Percentiles rank a stretch among this genome's conserved stretches.
phyloP scores from a whole-genome alignment of 495 filamentous ascomycete species.

The Xylaria sp. region DNA sequence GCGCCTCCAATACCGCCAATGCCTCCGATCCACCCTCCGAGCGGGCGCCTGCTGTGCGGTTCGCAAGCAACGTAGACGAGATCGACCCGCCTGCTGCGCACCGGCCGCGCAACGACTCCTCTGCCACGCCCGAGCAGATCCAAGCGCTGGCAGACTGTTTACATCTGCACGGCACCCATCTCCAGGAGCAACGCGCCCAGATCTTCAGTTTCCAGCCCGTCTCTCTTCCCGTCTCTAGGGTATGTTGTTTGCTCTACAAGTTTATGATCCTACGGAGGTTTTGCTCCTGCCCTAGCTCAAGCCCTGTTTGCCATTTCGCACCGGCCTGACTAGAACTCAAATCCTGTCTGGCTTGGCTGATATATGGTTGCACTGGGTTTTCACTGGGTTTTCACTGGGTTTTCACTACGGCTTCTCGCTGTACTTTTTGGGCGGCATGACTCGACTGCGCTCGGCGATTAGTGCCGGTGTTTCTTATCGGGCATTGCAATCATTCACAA shows the following conservation, averaged over 20 bases:
- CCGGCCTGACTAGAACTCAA: background rate
- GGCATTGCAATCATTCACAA: background rate
- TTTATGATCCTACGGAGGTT: background rate
- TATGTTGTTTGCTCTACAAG: conserved; percentile 44
- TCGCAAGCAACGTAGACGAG: conserved; percentile 76
- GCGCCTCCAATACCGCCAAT: conserved; percentile 32
- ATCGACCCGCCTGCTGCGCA: conserved; percentile 64
- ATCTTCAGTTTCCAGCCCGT: conserved; percentile 88
- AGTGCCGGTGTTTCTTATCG: background rate
- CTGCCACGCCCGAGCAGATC: conserved; percentile 68
- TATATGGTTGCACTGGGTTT: background rate
- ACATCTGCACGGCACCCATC: conserved; percentile 72
- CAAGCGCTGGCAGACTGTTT: conserved; percentile 74
- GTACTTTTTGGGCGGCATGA: background rate
- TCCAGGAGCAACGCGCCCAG: conserved; percentile 82
- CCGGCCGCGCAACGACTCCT: conserved; percentile 41
- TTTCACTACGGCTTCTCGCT: background rate
- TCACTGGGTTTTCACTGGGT: background rate
- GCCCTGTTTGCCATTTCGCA: background rate
- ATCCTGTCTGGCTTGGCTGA: background rate
- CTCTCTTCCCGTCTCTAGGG: conserved; percentile 84
- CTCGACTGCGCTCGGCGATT: background rate
- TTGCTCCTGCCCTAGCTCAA: conserved; percentile 9
- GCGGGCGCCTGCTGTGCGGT: conserved; percentile 70
- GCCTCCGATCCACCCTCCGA: conserved; percentile 34